Percentiles rank a stretch among this genome's conserved stretches.
These are phyloP conservation scores for Leucocoprinus sp. DNA, from an alignment of 768 basidiomycete genomes.

Conservation along the genomic window DNA sequence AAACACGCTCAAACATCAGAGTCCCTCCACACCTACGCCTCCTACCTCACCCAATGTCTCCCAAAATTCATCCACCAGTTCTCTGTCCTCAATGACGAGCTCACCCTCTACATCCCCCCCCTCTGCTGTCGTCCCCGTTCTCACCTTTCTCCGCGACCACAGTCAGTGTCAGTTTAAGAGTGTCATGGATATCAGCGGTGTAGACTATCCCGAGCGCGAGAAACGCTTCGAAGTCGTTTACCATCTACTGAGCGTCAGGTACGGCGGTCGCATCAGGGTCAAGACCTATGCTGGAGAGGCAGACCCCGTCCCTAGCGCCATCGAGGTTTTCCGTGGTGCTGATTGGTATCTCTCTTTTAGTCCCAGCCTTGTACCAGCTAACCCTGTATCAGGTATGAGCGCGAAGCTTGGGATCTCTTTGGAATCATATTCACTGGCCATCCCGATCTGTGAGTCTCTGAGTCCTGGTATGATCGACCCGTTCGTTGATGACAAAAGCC, in stretches of 20 bases:
- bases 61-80: conserved; percentile 99
- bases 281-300: conserved; percentile 97
- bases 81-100: conserved; percentile 92
- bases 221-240: conserved; percentile 97
- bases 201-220: conserved; percentile 88
- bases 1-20: conserved; percentile 67
- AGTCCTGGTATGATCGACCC: neutral
- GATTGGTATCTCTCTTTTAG: conserved; percentile 60
- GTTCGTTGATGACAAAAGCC: conserved; percentile 36
- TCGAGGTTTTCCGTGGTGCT: conserved; percentile 78
- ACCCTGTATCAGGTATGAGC: conserved; percentile 65
- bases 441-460: conserved; percentile 77
- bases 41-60: conserved; percentile 86
- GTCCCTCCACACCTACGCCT: conserved; percentile 83
- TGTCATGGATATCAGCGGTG: conserved; percentile 90
- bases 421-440: conserved; percentile 96
- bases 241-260: conserved; percentile 75
- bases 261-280: conserved; percentile 83
- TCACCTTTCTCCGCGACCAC: conserved; percentile 93
- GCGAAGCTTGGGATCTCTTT: conserved; percentile 96
- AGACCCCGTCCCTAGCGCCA: conserved; percentile 79
- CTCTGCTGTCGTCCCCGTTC: conserved; percentile 70
- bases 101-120: conserved; percentile 85
- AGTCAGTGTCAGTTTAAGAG: conserved; percentile 90
- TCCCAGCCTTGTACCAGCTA: conserved; percentile 2